Evolutionary conservation across 2,329 filamentous ascomycete genomes (phyloP).

Genomic region (Chaetoscypha palmicola): DNA sequence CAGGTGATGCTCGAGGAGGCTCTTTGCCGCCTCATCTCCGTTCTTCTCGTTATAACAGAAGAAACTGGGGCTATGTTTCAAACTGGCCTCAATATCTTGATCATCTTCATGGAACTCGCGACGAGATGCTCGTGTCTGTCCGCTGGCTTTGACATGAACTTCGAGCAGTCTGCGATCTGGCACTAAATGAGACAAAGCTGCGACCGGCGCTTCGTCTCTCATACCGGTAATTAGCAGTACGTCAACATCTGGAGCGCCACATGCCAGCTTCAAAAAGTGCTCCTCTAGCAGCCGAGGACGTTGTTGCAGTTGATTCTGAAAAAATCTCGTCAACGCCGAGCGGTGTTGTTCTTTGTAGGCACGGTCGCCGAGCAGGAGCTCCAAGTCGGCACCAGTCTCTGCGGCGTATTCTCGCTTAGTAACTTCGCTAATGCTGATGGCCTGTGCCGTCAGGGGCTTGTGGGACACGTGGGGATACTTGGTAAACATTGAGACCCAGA

Average conservation of each 20-base stretch:
- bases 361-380: constrained; percentile 45
- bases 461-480: constrained; percentile 9
- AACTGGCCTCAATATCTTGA: constrained; percentile 18
- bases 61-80: constrained; percentile 37
- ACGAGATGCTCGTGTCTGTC: constrained; percentile 34
- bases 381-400: constrained; percentile 40
- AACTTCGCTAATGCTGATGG: constrained; percentile 49
- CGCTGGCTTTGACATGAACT: constrained; percentile 39
- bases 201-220: constrained; percentile 50
- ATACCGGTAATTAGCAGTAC: constrained; percentile 50
- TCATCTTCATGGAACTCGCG: constrained; percentile 24
- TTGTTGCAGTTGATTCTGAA: constrained; percentile 36
- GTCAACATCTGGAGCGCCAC: constrained; percentile 37
- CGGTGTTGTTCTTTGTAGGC: constrained; percentile 57
- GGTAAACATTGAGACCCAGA: constrained; percentile 42
- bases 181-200: constrained; percentile 47
- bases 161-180: constrained; percentile 47
- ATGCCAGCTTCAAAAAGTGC: constrained; percentile 39
- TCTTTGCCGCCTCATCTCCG: constrained; percentile 34
- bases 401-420: constrained; percentile 52
- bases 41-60: constrained; percentile 44
- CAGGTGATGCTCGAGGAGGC: constrained; percentile 37
- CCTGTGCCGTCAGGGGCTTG: constrained; percentile 33
- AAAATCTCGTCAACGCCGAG: constrained; percentile 44
- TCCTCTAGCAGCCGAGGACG: constrained; percentile 40